Base-by-base conservation (phyloP, 2,329 filamentous ascomycete genomes). In the Sarocladium strictum region DNA sequence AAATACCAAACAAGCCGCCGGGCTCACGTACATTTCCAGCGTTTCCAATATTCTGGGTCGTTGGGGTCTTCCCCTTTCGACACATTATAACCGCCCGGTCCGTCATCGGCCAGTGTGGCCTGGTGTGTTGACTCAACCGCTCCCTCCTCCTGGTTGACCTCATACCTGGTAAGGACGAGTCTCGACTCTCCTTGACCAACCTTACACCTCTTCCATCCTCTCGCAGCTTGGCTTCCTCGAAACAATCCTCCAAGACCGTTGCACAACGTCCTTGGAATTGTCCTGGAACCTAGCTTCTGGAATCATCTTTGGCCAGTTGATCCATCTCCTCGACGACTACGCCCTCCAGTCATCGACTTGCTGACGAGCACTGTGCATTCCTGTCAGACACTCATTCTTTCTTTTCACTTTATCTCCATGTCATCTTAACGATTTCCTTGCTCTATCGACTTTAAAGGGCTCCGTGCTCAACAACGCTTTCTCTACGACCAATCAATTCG, bases 361-460 rank as follows among this genome's bases (percentile, higher is more conserved):
- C 53, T 27, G 29, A 40, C 32, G n/a, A 53, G 50, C 33, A 23
- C 50, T 27, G 33, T 40, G 50, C 50, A 38, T 55, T 58, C 58
- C 58, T 61, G 60, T 60, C 58, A 58, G 60, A 64, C 60, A 62
- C 65, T 61, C 64, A 63, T 62, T 67, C 64, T 50, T 21, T 41
- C 35, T 49, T 26, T 19, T 47, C 38, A 57, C 59, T 60, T 33
- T 53, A 58, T 63, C 62, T 67, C 66, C 65, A 75, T 75, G 72
- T 74, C 66, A 65, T 67, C 61, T 69, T 75, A 75, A 75, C 72
- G 72, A 71, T 65, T 64, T 63, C 61, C 59, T 64, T 65, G 64
- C 61, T 62, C 61, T 53, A 58, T 62, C 63, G 56, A 58, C 63
- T 63, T 59, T 58, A 58, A 60, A 64, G 64, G 65, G 64, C 49